A percentile compares a stretch with the other conserved stretches of the same genome.
Evolutionary conservation across 306 rosid genomes (phyloP).

Genomic region (Lathyrus oleraceus): DNA sequence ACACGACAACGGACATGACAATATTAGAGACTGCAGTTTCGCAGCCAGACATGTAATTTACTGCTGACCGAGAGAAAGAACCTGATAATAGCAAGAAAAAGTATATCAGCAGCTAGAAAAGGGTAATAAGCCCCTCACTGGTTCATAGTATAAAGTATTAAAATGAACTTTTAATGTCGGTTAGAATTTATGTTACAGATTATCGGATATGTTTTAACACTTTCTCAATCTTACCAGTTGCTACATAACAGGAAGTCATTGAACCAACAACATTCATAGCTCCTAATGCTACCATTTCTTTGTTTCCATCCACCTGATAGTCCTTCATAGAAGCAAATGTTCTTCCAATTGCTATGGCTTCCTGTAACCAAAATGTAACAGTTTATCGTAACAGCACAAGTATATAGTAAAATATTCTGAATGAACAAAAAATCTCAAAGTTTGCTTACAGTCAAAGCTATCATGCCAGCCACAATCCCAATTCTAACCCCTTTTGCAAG

Average conservation of each 20-base stretch:
- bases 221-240: conserved; percentile 68
- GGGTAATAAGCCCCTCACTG: not conserved
- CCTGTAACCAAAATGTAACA: conserved; percentile 51
- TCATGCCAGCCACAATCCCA: conserved; percentile 85
- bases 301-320: conserved; percentile 94
- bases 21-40: conserved; percentile 86
- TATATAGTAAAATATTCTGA: conserved; percentile 21
- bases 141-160: not conserved
- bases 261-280: conserved; percentile 92
- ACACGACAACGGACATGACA: conserved; percentile 79
- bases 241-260: conserved; percentile 93
- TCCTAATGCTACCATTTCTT: conserved; percentile 96
- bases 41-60: conserved; percentile 90
- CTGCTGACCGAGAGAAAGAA: conserved; percentile 94
- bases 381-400: conserved; percentile 15
- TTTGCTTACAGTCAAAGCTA: conserved; percentile 83
- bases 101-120: conserved; percentile 23
- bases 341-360: conserved; percentile 97
- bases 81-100: conserved; percentile 49
- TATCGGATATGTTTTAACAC: not conserved
- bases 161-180: not conserved
- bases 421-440: conserved; percentile 7
- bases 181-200: not conserved
- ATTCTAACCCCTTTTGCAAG: conserved; percentile 79
- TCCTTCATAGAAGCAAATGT: conserved; percentile 96